phyloP scores from a whole-genome alignment of 352 stramenopile species.

The Globisporangium nodosum region DNA sequence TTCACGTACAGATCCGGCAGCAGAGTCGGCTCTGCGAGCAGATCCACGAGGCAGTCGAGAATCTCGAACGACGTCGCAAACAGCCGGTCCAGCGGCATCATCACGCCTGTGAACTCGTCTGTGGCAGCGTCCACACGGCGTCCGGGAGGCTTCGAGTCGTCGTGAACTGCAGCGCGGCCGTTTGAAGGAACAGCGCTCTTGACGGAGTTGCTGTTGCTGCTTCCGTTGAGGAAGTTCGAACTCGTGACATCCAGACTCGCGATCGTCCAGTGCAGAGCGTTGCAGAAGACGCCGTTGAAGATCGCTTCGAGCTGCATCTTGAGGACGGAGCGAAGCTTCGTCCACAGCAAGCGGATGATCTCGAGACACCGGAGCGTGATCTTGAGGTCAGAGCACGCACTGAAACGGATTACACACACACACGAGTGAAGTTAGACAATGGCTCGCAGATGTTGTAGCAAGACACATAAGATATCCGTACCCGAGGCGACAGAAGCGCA shows the following conservation, averaged over 20 bases:
- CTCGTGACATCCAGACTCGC: conserved; percentile 57
- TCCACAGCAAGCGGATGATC: conserved; percentile 70
- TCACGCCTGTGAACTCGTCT: conserved; percentile 63
- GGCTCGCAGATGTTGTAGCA: background rate
- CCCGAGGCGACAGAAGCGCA: conserved; percentile 70
- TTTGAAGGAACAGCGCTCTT: background rate
- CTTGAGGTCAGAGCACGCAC: conserved; percentile 46
- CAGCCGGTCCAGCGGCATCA: conserved; percentile 40
- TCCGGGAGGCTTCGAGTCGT: background rate
- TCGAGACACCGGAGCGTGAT: conserved; percentile 54
- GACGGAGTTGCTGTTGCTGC: conserved; percentile 15
- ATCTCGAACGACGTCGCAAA: conserved; percentile 73
- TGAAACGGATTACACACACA: conserved; percentile 2
- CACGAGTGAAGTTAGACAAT: background rate
- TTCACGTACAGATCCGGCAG: conserved; percentile 98
- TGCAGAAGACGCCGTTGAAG: conserved; percentile 62
- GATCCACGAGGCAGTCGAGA: conserved; percentile 93
- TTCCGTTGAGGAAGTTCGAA: conserved; percentile 28
- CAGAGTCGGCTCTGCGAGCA: conserved; percentile 92
- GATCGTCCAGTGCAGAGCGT: conserved; percentile 66
- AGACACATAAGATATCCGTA: conserved; percentile 13
- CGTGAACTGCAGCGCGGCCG: background rate
- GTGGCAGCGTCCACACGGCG: conserved; percentile 36
- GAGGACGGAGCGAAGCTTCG: conserved; percentile 55
- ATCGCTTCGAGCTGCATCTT: conserved; percentile 83